Conservation (phyloP, 140 eudicot species). For the Stevia rebaudiana region DNA sequence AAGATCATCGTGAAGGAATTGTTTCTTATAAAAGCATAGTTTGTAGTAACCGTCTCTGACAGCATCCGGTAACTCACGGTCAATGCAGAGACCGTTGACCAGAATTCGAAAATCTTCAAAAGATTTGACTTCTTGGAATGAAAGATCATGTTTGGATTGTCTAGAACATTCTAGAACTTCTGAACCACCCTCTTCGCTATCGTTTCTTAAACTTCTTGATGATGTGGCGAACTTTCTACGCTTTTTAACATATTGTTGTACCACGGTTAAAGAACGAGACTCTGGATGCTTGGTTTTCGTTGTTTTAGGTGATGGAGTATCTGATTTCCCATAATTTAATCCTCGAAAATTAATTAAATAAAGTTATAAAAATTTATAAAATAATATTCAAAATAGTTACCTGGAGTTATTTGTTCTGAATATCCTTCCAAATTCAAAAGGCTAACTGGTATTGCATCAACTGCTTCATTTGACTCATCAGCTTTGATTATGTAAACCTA, state of each 20-base stretch:
- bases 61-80: slow-evolving; percentile 21
- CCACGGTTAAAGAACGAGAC: neutral
- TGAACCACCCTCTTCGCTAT: slow-evolving; percentile 22
- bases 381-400: no score
- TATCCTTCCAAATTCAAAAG: slow-evolving; percentile 19
- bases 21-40: slow-evolving; percentile 24
- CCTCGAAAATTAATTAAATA: no score
- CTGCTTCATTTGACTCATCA: slow-evolving; percentile 18
- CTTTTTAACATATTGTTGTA: neutral
- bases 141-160: neutral
- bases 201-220: no score
- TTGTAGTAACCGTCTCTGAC: slow-evolving; percentile 20
- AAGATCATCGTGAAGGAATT: slow-evolving; percentile 27
- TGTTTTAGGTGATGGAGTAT: slow-evolving; percentile 11
- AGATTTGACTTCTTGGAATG: neutral
- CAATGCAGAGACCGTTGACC: slow-evolving; percentile 20
- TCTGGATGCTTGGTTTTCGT: slow-evolving; percentile 19
- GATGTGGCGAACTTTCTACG: no score
- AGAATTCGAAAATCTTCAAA: slow-evolving; percentile 18
- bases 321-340: no score
- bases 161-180: slow-evolving; percentile 20
- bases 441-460: slow-evolving; percentile 28
- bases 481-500: slow-evolving; percentile 38
- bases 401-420: slow-evolving; percentile 7
- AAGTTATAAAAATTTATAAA: no score